These are phyloP conservation scores for Hordeum pubiflorum DNA, from an alignment of 202 grass and related monocot genomes.

Conservation along the genomic window DNA sequence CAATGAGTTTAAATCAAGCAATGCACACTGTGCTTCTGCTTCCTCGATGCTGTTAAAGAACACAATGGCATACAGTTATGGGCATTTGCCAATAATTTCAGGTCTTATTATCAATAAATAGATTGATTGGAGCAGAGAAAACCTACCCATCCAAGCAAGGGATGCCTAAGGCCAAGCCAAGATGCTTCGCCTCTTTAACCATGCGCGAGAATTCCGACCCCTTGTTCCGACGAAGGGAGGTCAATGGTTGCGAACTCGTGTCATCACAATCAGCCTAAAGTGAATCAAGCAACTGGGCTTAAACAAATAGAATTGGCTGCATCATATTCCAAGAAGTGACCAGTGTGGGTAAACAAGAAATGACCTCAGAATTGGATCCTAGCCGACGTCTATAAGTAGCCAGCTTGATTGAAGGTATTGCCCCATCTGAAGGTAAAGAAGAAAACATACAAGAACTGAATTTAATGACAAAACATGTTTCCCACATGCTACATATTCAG, in stretches of 20 bases:
- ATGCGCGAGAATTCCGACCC: constrained; percentile 86
- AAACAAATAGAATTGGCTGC: background rate
- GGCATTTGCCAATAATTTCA: background rate
- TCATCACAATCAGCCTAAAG: constrained; percentile 37
- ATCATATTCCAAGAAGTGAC: background rate
- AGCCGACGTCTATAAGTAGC: constrained; percentile 74
- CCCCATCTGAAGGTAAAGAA: constrained; percentile 56
- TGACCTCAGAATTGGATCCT: constrained; percentile 46
- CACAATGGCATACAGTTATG: background rate
- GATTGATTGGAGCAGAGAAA: constrained; percentile 8
- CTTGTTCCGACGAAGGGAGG: constrained; percentile 67
- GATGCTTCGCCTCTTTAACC: constrained; percentile 87
- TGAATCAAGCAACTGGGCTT: background rate
- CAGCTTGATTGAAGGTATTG: constrained; percentile 90
- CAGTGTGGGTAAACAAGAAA: background rate
- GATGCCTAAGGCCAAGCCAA: constrained; percentile 74
- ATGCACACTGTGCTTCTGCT: constrained; percentile 87
- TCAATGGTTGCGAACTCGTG: constrained; percentile 41
- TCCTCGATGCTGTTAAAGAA: constrained; percentile 69
- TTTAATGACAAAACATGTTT: background rate
- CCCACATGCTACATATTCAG: background rate
- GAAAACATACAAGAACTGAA: background rate
- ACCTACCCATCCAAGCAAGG: constrained; percentile 79
- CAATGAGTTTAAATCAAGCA: constrained; percentile 57
- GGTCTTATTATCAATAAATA: background rate